Base-by-base conservation (phyloP, 2,329 filamentous ascomycete species). In the Orbilia blumenaviensis region DNA sequence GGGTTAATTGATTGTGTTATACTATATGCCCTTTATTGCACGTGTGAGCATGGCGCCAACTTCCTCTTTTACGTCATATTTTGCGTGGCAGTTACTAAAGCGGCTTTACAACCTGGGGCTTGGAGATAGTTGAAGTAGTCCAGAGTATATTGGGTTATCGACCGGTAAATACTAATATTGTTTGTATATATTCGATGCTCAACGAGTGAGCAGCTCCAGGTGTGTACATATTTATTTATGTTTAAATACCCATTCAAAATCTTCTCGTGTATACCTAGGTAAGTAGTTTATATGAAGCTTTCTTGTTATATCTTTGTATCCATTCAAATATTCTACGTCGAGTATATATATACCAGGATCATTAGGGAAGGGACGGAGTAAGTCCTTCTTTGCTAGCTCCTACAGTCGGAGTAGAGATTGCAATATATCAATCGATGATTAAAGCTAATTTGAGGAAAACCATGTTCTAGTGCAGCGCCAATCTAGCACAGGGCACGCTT, bases 121-220 rank as follows among this genome's bases (percentile, higher is more conserved):
- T 38, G 52, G 25, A 25, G 10, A n/a, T 25, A 25, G 29, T 23
- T n/a, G 18, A 23, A 21, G 32, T 8, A 14, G 18, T 25, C 3
- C 2, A 36, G 27, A 21, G 29, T 27, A 34, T 34, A 12, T 14
- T n/a, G 32, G 16, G 5, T 14, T 56, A 14, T 38, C 16, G 16
- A 18, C 16, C 23, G 32, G 18, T 3, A 8, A 6, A 3, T 56
- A 18, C 18, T 38, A 36, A 56, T 56, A 38, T 56, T 56, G 52
- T 38, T 34, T 56, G 52, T 56, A 56, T 56, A 56, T 56, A 56
- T 56, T 38, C 25, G 52, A 38, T 25, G 32, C 38, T 21, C n/a
- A 10, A 23, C 25, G 52, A 54, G 27, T 36, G 18, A 38, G 32
- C 18, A 56, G 32, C 10, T 1, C 16, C 52, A 56, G 32, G 52